Conservation (phyloP, 768 basidiomycete genomes). For the Sporobolomyces pararoseus region DNA sequence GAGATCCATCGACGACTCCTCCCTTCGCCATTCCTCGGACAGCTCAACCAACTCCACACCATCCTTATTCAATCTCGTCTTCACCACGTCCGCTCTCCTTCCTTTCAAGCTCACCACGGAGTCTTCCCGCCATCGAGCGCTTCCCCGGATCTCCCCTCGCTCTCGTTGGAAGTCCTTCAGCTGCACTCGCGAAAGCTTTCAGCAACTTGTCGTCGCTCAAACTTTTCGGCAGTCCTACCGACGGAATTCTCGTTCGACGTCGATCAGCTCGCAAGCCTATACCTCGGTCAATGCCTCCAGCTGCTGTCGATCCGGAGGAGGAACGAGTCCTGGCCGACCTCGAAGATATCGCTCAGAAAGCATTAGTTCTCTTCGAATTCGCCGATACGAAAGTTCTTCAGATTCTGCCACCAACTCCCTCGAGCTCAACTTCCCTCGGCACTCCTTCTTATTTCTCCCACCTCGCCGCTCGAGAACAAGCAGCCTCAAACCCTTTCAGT, state of each 20-base stretch:
- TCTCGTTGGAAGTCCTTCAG: constrained; percentile 43
- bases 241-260: constrained; percentile 45
- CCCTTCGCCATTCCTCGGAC: constrained; percentile 48
- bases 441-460: constrained; percentile 39
- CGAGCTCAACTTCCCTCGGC: constrained; percentile 35
- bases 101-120: constrained; percentile 41
- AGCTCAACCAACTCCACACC: constrained; percentile 29
- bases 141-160: constrained; percentile 47
- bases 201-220: constrained; percentile 50
- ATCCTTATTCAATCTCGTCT: constrained; percentile 38
- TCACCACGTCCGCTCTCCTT: constrained; percentile 43
- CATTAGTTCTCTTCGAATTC: constrained; percentile 85
- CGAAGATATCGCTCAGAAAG: constrained; percentile 93
- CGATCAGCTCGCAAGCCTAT: constrained; percentile 42
- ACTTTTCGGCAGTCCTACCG: constrained; percentile 48
- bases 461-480: constrained; percentile 36
- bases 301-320: constrained; percentile 55
- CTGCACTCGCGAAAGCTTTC: constrained; percentile 50
- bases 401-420: constrained; percentile 72
- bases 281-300: constrained; percentile 21
- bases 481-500: constrained; percentile 40
- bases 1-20: constrained; percentile 49
- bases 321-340: constrained; percentile 73
- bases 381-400: constrained; percentile 86
- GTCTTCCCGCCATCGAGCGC: constrained; percentile 25